Evolutionary conservation across 352 stramenopile genomes (phyloP).

Genomic region (Pythium aphanidermatum): DNA sequence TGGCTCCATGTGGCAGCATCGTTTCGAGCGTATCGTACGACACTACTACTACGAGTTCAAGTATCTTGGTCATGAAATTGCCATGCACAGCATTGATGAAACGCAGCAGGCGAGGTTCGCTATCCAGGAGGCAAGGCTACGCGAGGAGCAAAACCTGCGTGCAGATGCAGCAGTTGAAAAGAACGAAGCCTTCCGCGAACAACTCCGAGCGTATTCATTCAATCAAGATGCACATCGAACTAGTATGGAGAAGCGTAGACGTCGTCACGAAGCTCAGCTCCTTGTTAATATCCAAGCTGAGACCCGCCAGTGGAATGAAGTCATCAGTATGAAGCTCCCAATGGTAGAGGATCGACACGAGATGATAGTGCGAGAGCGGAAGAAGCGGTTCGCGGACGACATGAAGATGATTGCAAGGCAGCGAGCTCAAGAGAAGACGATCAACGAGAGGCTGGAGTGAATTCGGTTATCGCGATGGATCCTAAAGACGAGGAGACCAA

Average conservation of each 20-base stretch:
- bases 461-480: too few species aligned
- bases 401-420: slow-evolving; percentile 13
- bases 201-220: slow-evolving; percentile 23
- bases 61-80: slow-evolving; percentile 38
- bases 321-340: slow-evolving; percentile 10
- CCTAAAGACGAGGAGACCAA: not conserved
- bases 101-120: slow-evolving; percentile 4
- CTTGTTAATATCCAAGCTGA: slow-evolving; percentile 15
- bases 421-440: slow-evolving; percentile 3
- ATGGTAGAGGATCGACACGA: slow-evolving; percentile 6
- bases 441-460: too few species aligned
- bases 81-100: slow-evolving; percentile 25
- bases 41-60: slow-evolving; percentile 77
- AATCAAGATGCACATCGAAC: not conserved
- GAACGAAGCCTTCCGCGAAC: slow-evolving; percentile 30
- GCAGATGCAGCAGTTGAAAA: slow-evolving; percentile 27
- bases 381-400: slow-evolving; percentile 12
- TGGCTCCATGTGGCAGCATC: slow-evolving; percentile 34
- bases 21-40: slow-evolving; percentile 45
- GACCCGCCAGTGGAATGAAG: slow-evolving; percentile 22
- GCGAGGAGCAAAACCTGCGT: slow-evolving; percentile 23
- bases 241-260: slow-evolving; percentile 1
- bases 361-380: not conserved
- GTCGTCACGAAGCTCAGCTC: slow-evolving; percentile 11
- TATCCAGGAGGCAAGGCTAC: slow-evolving; percentile 16